Evolutionary conservation across 75 land plant genomes (phyloP), one percentile per base, ranked within the genome.

Genomic region (Azolla pinnata): DNA sequence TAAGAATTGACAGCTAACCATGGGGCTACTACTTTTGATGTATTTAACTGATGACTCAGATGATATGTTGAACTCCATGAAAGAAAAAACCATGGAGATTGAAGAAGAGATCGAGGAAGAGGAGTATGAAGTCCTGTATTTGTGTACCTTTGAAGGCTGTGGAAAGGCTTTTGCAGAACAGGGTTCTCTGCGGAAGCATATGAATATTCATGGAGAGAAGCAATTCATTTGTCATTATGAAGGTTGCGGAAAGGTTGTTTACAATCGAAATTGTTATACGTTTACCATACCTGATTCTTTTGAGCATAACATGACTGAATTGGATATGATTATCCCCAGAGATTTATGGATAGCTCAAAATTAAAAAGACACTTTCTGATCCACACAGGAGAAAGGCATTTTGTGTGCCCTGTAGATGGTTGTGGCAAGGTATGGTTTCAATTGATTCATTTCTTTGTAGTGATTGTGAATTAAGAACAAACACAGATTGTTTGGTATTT

Each of bases 281-380:
- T n/a, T n/a, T n/a, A n/a, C n/a, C n/a, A n/a, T n/a, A n/a, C n/a
- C n/a, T n/a, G n/a, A n/a, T n/a, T n/a, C n/a, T n/a, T n/a, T n/a
- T n/a, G n/a, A n/a, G n/a, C n/a, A n/a, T n/a, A n/a, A n/a, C n/a
- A n/a, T n/a, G n/a, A n/a, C n/a, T n/a, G n/a, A n/a, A n/a, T n/a
- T n/a, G n/a, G n/a, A n/a, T n/a, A n/a, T n/a, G n/a, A n/a, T n/a
- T n/a, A n/a, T n/a, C 23, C 79, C 73, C 90, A 92, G 97, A 80
- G 92, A 68, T 92, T 88, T 77, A 60, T 88, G 76, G 97, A 88
- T 69, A 88, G 97, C 78, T 88, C 97, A 21, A 92, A 92, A 61
- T 65, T 92, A 47, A 92, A 92, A 62, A 78, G 97, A 40, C 97
- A 92, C 64, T 79, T 74, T 52, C 83, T 92, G 17, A 85, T 83